These are phyloP conservation scores for Spiromastix sp. DNA, from an alignment of 2,329 filamentous ascomycete species.

Conservation along the genomic window DNA sequence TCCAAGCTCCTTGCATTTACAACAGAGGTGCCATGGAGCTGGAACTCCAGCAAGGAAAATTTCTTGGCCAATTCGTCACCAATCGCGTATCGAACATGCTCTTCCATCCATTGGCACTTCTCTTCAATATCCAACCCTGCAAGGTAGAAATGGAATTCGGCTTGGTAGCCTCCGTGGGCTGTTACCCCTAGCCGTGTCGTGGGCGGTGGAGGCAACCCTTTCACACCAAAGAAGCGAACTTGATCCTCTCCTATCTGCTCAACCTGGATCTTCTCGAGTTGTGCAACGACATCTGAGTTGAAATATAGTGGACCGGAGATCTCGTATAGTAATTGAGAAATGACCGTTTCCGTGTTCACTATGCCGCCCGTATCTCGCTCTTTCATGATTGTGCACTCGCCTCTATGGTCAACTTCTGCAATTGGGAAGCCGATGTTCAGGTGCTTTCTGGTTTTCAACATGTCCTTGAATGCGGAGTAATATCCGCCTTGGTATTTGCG, in stretches of 20 bases:
- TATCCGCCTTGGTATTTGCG: not conserved
- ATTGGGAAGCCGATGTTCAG: constrained; percentile 22
- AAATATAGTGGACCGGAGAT: constrained; percentile 38
- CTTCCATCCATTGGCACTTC: constrained; percentile 27
- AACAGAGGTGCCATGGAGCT: constrained; percentile 8
- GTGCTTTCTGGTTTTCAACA: constrained; percentile 5
- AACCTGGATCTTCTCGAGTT: constrained; percentile 33
- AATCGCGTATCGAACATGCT: constrained; percentile 26
- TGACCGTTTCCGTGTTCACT: constrained; percentile 29
- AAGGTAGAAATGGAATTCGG: constrained; percentile 30
- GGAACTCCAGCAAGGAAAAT: constrained; percentile 12
- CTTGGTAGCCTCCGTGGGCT: constrained; percentile 29
- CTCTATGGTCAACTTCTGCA: constrained; percentile 16
- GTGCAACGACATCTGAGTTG: constrained; percentile 39
- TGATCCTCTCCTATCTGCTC: constrained; percentile 31
- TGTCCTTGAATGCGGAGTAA: constrained; percentile 18
- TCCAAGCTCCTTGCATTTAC: constrained; percentile 23
- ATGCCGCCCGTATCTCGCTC: constrained; percentile 15
- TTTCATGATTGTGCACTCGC: constrained; percentile 15
- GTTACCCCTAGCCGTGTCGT: constrained; percentile 37
- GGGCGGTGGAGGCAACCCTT: constrained; percentile 30
- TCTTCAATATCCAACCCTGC: constrained; percentile 28
- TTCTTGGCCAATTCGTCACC: constrained; percentile 7
- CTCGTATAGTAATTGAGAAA: constrained; percentile 37
- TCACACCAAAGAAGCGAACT: constrained; percentile 33